Evolutionary conservation across 345 rosid species (phyloP).

Genomic region (Murraya koenigii): DNA sequence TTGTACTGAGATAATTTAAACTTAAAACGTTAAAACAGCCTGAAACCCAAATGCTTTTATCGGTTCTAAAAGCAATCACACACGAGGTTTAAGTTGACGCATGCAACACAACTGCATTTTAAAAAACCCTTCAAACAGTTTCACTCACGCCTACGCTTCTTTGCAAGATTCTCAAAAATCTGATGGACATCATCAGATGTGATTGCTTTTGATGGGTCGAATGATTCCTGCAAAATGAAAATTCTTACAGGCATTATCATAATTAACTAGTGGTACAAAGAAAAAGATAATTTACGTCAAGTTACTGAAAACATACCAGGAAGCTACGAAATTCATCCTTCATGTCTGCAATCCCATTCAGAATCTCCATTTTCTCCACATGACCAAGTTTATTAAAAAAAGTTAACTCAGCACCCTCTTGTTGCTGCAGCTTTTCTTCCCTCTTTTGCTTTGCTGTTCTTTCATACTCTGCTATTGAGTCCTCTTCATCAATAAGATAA

Average conservation of each 20-base stretch:
- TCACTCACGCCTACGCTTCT: slow-evolving; percentile 71
- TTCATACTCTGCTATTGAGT: slow-evolving; percentile 87
- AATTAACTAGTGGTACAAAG: background rate
- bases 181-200: slow-evolving; percentile 76
- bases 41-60: background rate
- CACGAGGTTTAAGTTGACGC: background rate
- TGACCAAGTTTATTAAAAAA: slow-evolving; percentile 77
- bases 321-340: slow-evolving; percentile 64
- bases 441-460: slow-evolving; percentile 81
- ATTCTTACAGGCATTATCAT: background rate
- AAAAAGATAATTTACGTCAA: background rate
- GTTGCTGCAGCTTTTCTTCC: slow-evolving; percentile 83
- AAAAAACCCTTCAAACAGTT: background rate
- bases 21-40: background rate
- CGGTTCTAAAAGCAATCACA: slow-evolving; percentile 13
- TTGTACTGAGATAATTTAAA: background rate
- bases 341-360: slow-evolving; percentile 84
- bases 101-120: background rate
- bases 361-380: slow-evolving; percentile 85
- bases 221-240: slow-evolving; percentile 50
- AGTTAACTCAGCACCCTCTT: slow-evolving; percentile 63
- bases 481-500: slow-evolving; percentile 76
- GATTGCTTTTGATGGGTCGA: slow-evolving; percentile 80
- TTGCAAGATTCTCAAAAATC: slow-evolving; percentile 86
- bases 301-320: slow-evolving; percentile 47